phyloP scores from a whole-genome alignment of 768 basidiomycete species.

The Tricholoma terreum region DNA sequence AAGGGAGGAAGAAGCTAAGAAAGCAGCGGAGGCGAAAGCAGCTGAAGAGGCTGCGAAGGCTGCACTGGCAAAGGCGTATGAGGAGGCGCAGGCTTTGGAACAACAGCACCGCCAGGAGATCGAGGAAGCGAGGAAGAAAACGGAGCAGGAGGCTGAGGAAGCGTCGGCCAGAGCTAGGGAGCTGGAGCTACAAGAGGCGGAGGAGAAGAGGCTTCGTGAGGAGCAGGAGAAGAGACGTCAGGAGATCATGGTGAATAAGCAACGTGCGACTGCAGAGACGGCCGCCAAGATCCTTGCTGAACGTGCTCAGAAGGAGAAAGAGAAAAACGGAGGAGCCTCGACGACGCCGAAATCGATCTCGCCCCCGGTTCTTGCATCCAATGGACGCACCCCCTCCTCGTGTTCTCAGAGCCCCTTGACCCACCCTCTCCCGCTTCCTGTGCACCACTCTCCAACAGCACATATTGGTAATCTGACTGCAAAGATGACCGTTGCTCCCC shows the following conservation, averaged over 20 bases:
- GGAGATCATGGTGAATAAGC: slow-evolving; percentile 28
- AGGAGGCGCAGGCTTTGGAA: slow-evolving; percentile 1
- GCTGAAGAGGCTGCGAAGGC: background rate
- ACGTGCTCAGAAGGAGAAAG: slow-evolving; percentile 21
- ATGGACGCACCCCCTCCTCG: slow-evolving; percentile 1
- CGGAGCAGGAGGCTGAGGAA: slow-evolving; percentile 9
- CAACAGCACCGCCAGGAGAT: slow-evolving; percentile 8
- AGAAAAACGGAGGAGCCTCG: background rate
- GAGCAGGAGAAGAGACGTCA: slow-evolving; percentile 29
- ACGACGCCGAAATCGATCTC: background rate
- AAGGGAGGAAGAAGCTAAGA: slow-evolving; percentile 1
- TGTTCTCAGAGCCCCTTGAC: background rate
- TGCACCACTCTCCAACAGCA: slow-evolving; percentile 6
- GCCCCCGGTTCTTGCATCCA: background rate
- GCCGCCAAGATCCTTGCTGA: slow-evolving; percentile 25
- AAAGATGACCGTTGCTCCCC: slow-evolving; percentile 7
- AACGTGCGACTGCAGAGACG: slow-evolving; percentile 25
- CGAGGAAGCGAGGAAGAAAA: slow-evolving; percentile 15
- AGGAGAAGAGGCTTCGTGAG: slow-evolving; percentile 29
- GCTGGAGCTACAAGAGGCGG: slow-evolving; percentile 8
- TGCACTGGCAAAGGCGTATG: background rate
- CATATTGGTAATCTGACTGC: slow-evolving; percentile 10
- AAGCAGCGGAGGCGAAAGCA: background rate
- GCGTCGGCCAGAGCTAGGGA: slow-evolving; percentile 4
- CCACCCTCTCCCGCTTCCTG: background rate